Percentiles rank a stretch among this genome's conserved stretches.
These are phyloP conservation scores for Candida peoriensis DNA, from an alignment of 805 yeast genomes.

Conservation along the genomic window DNA sequence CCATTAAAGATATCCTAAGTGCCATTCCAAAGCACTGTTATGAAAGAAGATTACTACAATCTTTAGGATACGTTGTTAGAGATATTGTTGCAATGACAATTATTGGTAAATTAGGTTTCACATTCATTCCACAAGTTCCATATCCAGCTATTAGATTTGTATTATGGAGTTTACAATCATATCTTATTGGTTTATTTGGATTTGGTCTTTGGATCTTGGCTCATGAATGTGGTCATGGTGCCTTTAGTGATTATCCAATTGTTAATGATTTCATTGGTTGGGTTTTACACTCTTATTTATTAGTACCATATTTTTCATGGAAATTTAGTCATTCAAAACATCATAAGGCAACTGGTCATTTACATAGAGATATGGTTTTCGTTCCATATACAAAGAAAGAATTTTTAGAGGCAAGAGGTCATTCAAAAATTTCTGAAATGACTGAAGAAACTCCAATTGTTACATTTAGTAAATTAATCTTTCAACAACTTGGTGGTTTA, in stretches of 20 bases:
- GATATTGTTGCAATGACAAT: slow-evolving; percentile 42
- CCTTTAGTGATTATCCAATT: slow-evolving; percentile 48
- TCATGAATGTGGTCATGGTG: slow-evolving; percentile 63
- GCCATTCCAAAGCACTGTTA: slow-evolving; percentile 61
- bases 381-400: slow-evolving; percentile 49
- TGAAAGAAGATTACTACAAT: slow-evolving; percentile 44
- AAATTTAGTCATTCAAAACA: slow-evolving; percentile 56
- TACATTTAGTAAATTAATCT: slow-evolving; percentile 36
- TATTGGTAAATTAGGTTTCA: slow-evolving; percentile 39
- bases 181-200: slow-evolving; percentile 42
- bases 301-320: slow-evolving; percentile 62
- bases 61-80: slow-evolving; percentile 47
- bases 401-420: slow-evolving; percentile 30
- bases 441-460: slow-evolving; percentile 52
- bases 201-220: slow-evolving; percentile 60
- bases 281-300: slow-evolving; percentile 51
- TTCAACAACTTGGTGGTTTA: slow-evolving; percentile 56
- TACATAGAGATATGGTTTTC: slow-evolving; percentile 56
- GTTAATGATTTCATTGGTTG: slow-evolving; percentile 56
- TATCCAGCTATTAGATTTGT: slow-evolving; percentile 31
- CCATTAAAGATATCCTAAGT: slow-evolving; percentile 51
- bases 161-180: slow-evolving; percentile 37
- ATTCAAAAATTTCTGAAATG: slow-evolving; percentile 36
- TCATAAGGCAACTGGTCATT: slow-evolving; percentile 60
- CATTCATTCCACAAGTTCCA: slow-evolving; percentile 37